Evolutionary conservation across 345 rosid genomes (phyloP).

Genomic region (Gossypium australe): DNA sequence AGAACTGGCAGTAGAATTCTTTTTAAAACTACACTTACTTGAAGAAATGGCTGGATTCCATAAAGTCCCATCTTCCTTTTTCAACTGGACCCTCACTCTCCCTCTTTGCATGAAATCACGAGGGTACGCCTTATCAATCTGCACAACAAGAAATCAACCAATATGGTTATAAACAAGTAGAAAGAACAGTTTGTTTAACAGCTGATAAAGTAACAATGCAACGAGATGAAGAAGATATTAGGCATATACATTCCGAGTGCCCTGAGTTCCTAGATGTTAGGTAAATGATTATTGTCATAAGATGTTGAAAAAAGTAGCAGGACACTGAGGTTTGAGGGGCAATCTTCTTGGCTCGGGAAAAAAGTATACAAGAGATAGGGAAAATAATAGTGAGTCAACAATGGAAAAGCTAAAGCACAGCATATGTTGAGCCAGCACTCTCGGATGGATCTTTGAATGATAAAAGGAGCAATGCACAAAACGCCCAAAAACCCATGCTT

Average conservation of each 20-base stretch:
- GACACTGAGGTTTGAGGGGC: background rate
- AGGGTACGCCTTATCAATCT: slow-evolving; percentile 91
- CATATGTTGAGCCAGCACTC: background rate
- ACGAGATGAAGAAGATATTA: background rate
- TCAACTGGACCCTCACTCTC: slow-evolving; percentile 79
- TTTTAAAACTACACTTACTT: slow-evolving; percentile 36
- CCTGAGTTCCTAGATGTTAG: background rate
- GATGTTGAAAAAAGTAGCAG: background rate
- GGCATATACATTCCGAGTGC: background rate
- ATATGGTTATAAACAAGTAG: background rate
- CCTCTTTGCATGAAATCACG: slow-evolving; percentile 96
- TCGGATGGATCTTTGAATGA: background rate
- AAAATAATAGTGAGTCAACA: background rate
- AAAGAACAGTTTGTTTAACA: background rate
- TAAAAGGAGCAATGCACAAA: background rate
- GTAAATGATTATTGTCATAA: background rate
- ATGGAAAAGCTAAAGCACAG: background rate
- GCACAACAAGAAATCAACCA: slow-evolving; percentile 10
- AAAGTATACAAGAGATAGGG: background rate
- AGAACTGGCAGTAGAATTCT: background rate
- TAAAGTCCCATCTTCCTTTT: slow-evolving; percentile 78
- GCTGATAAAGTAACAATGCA: background rate
- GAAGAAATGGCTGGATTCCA: slow-evolving; percentile 74
- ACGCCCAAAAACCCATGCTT: background rate
- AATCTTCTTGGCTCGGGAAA: background rate